A percentile compares a stretch with the other conserved stretches of the same genome.
phyloP scores from a whole-genome alignment of 768 basidiomycete species.

The Aureoboletus auriporus region DNA sequence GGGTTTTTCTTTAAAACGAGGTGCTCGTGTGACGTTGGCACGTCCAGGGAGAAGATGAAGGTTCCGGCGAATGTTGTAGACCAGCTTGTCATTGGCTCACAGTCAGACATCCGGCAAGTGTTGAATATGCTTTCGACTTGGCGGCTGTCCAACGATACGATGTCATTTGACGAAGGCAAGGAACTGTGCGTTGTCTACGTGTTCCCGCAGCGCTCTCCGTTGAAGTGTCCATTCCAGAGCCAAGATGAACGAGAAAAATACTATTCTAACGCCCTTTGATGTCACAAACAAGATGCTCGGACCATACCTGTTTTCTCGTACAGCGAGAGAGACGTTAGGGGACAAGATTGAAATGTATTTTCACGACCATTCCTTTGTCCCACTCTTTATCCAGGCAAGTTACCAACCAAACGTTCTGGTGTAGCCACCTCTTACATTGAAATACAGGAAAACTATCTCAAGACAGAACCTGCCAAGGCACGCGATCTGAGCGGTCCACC shows the following conservation, averaged over 20 bases:
- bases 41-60: constrained; percentile 82
- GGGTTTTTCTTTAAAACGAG: constrained; percentile 18
- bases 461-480: constrained; percentile 64
- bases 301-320: constrained; percentile 85
- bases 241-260: constrained; percentile 89
- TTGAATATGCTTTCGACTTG: constrained; percentile 98
- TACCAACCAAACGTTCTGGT: background rate
- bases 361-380: constrained; percentile 92
- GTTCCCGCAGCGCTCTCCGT: background rate
- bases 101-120: constrained; percentile 96
- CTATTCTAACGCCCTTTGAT: constrained; percentile 88
- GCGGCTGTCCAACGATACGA: constrained; percentile 75
- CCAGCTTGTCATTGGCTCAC: constrained; percentile 81
- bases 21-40: background rate
- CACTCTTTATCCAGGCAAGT: constrained; percentile 87
- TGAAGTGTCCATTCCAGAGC: constrained; percentile 44
- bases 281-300: constrained; percentile 87
- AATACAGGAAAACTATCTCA: constrained; percentile 88
- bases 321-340: constrained; percentile 72
- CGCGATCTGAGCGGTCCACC: constrained; percentile 60
- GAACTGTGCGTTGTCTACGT: constrained; percentile 55
- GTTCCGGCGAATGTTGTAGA: constrained; percentile 90
- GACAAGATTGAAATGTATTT: constrained; percentile 98
- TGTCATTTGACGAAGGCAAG: constrained; percentile 93
- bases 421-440: background rate